Percentiles rank a stretch among this genome's conserved stretches.
Conservation (phyloP, 2,329 filamentous ascomycete genomes). For the Fusarium palustre region DNA sequence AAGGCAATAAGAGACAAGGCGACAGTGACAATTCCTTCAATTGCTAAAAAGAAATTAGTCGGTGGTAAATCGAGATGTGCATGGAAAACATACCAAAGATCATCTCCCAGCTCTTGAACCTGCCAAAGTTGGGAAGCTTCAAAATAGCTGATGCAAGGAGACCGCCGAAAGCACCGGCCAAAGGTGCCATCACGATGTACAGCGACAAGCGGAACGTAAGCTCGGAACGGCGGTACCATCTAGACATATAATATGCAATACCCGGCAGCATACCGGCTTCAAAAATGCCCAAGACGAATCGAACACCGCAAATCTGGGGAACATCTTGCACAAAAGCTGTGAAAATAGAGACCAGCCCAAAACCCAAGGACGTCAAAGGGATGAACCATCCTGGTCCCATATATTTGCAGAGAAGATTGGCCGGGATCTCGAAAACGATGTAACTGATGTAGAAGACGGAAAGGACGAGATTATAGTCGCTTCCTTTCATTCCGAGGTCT, state of each 20-base stretch:
- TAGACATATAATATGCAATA: conserved; percentile 72
- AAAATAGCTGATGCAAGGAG: conserved; percentile 72
- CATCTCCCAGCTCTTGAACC: conserved; percentile 72
- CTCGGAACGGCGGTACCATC: conserved; percentile 73
- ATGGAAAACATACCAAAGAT: conserved; percentile 61
- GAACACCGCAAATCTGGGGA: conserved; percentile 62
- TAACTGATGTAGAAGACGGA: conserved; percentile 74
- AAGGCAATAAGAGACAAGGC: conserved; percentile 62
- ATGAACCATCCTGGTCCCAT: conserved; percentile 75
- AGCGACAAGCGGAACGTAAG: conserved; percentile 71
- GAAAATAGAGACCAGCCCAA: conserved; percentile 69
- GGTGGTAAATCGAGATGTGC: accelerated
- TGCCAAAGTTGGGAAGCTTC: conserved; percentile 66
- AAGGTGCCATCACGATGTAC: conserved; percentile 73
- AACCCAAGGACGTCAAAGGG: conserved; percentile 66
- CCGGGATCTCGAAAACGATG: conserved; percentile 73
- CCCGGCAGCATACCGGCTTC: conserved; percentile 75
- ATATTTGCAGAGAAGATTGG: conserved; percentile 71
- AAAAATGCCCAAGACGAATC: conserved; percentile 70
- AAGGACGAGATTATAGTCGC: conserved; percentile 72
- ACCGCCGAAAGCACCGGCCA: conserved; percentile 76
- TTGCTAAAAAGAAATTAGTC: conserved; percentile 49
- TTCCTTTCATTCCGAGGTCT: conserved; percentile 51
- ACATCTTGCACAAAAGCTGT: conserved; percentile 70
- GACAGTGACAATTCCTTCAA: conserved; percentile 73